Base-by-base conservation (phyloP, 345 rosid species). In the Angophora floribunda region DNA sequence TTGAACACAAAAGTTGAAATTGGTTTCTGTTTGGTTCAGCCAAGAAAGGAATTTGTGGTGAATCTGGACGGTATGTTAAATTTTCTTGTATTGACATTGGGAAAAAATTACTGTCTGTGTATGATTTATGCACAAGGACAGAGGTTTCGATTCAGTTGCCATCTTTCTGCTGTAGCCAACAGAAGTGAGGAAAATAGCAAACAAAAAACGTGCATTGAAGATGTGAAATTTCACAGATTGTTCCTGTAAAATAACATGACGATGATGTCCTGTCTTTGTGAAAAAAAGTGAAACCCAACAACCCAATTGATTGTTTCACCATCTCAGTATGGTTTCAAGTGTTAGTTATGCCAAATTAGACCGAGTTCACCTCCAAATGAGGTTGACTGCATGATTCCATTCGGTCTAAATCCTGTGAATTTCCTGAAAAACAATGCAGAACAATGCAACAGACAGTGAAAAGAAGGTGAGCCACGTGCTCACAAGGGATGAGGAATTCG, bases 401-500 rank as follows among this genome's bases (percentile, higher is more conserved):
- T 59, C 13, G 6, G 41, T 75, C 82, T 22, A 41, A 75, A 17
- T 9, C 82, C 82, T n/a, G 57, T 28, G 67, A 59, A 49, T 86
- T 28, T 86, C 14, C 21, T 52, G 57, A 6, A 4, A 21, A 28
- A 28, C 21, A n/a, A 17, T 88, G 47, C 89, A 96, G 98, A 96
- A 95, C 90, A 93, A 90, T 75, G 93, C 88, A 36, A 92, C 93
- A 7, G 96, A 93, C 65, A 86, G 91, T 84, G 93, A 88, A 45
- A 90, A 88, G 78, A 93, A 93, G 87, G 89, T 53, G 67, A 90
- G 87, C 12, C 79, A 91, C 88, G 67, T 91, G 52, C 78, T 95
- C 79, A 90, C 96, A 16, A 95, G 96, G 92, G 97, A 96, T 63
- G 97, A 96, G 90, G 87, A 85, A 82, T 96, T 93, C 91, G 90